Evolutionary conservation across 2,329 filamentous ascomycete species (phyloP).

Genomic region (Verticillium isaacii): DNA sequence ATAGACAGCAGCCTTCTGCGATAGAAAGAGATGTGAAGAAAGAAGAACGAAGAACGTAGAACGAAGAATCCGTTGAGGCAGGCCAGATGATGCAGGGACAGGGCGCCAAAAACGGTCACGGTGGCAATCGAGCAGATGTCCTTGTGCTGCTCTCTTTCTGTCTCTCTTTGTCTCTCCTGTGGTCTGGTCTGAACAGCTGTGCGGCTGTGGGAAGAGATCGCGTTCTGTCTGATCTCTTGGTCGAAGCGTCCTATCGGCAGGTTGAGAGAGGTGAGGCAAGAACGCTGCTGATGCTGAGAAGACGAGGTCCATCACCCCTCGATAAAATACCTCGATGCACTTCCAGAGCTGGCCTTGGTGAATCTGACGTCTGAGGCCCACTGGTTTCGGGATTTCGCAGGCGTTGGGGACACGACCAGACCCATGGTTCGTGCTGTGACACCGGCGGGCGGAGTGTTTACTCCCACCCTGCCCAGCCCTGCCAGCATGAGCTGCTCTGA

Average conservation of each 20-base stretch:
- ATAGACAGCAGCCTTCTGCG: not conserved
- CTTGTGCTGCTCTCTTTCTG: not conserved
- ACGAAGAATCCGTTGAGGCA: not conserved
- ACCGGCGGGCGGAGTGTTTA: not conserved
- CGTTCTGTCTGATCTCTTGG: not conserved
- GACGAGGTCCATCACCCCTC: not conserved
- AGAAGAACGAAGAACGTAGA: not conserved
- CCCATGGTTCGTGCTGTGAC: not conserved
- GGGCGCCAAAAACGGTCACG: not conserved
- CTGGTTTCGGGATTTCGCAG: not conserved
- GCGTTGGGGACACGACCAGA: not conserved
- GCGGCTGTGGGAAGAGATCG: not conserved
- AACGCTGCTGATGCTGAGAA: not conserved
- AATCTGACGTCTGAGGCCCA: not conserved
- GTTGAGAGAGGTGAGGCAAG: not conserved
- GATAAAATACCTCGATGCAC: not conserved
- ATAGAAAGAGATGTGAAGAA: conserved; percentile 7
- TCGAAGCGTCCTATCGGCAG: not conserved
- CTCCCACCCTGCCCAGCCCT: not conserved
- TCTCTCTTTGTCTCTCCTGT: not conserved
- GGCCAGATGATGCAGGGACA: conserved; percentile 1
- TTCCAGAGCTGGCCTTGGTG: not conserved
- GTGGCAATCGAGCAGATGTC: not conserved
- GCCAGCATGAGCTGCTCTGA: not conserved
- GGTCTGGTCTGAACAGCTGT: not conserved